These are phyloP conservation scores for Myriosclerotinia curreyana DNA, from an alignment of 2,329 filamentous ascomycete genomes.

Conservation along the genomic window DNA sequence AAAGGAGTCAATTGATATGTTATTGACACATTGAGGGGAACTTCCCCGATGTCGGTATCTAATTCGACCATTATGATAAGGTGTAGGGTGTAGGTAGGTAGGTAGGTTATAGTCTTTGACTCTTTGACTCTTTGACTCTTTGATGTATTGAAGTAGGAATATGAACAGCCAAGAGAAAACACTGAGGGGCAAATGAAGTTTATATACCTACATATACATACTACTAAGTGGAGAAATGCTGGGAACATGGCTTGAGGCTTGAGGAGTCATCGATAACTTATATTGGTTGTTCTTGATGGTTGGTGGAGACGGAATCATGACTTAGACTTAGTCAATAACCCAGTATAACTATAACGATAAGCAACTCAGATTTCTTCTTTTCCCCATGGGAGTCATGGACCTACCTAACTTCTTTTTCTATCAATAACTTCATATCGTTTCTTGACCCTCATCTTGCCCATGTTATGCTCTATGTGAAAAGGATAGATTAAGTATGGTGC, in stretches of 20 bases:
- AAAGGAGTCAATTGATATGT: conserved; percentile 35
- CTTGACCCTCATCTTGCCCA: too few relatives aligned
- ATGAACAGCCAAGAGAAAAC: background rate
- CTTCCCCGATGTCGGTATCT: conserved; percentile 27
- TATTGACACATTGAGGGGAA: conserved; percentile 25
- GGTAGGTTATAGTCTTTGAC: too few relatives aligned
- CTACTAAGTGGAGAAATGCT: background rate
- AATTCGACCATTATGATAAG: conserved; percentile 16
- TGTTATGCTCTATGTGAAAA: too few relatives aligned
- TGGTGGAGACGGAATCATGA: conserved; percentile 3
- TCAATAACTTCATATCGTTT: too few relatives aligned
- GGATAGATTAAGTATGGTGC: too few relatives aligned
- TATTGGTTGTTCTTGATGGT: background rate
- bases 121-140: too few relatives aligned
- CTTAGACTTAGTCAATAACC: too few relatives aligned
- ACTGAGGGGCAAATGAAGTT: background rate
- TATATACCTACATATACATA: conserved; percentile 6
- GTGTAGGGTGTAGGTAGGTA: too few relatives aligned
- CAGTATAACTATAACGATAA: too few relatives aligned
- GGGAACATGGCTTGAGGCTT: background rate
- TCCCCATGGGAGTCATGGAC: too few relatives aligned
- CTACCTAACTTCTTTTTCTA: too few relatives aligned
- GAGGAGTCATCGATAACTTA: conserved; percentile 8
- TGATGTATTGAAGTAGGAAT: background rate
- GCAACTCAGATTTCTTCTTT: too few relatives aligned